Evolutionary conservation across 106 monocot genomes (phyloP).

Genomic region (Cymbidium sinense): DNA sequence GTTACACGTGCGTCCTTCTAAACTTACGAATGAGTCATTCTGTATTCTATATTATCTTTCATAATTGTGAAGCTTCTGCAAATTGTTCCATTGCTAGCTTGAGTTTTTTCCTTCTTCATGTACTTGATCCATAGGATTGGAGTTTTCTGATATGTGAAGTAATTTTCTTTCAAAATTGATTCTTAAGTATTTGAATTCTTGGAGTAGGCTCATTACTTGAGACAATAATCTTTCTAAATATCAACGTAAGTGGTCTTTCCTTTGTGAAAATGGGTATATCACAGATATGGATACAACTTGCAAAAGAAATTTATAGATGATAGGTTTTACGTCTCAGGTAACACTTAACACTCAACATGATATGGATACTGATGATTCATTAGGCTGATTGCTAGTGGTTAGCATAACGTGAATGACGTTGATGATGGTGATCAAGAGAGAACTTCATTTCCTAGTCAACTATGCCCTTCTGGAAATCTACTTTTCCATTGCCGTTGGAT

Average conservation of each 20-base stretch:
- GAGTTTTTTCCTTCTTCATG: background rate
- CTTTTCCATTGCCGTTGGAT: background rate
- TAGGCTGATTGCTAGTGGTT: background rate
- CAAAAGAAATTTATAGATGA: background rate
- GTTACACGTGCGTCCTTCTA: conserved; percentile 58
- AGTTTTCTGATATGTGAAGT: background rate
- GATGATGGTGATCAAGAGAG: background rate
- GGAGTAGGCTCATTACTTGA: background rate
- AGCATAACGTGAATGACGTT: background rate
- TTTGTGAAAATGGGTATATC: background rate
- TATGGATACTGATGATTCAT: background rate
- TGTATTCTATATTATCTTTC: background rate
- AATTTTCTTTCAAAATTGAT: background rate
- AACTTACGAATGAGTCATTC: background rate
- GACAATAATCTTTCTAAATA: background rate
- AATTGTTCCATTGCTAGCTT: background rate
- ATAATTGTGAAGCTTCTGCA: background rate
- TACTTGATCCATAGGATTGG: background rate
- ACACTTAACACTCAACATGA: background rate
- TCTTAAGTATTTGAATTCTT: background rate
- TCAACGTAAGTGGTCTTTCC: background rate
- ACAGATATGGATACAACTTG: background rate
- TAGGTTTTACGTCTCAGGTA: background rate
- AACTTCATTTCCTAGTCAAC: background rate
- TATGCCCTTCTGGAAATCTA: background rate